Evolutionary conservation across 2,329 filamentous ascomycete species (phyloP).

Genomic region (Aspergillus glaucus): DNA sequence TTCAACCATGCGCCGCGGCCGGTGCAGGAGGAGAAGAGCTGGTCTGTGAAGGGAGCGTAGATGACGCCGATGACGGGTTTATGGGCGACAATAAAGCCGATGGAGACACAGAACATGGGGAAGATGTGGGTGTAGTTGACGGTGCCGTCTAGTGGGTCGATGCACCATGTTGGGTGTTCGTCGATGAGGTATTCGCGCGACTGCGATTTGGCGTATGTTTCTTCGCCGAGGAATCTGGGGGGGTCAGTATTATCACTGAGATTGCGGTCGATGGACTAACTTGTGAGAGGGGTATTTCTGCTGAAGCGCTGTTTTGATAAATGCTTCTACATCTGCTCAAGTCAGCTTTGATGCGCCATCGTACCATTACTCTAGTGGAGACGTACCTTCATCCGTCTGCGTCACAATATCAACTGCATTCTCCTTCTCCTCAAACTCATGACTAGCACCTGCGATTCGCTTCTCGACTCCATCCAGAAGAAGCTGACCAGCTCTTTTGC

Average conservation of each 20-base stretch:
- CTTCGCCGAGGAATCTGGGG: slow-evolving; percentile 66
- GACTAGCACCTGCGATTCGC: slow-evolving; percentile 43
- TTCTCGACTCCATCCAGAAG: slow-evolving; percentile 58
- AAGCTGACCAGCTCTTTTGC: slow-evolving; percentile 62
- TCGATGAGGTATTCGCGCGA: slow-evolving; percentile 64
- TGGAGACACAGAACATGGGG: slow-evolving; percentile 75
- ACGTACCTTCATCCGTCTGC: slow-evolving; percentile 63
- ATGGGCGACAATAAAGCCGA: slow-evolving; percentile 58
- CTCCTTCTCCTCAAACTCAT: slow-evolving; percentile 59
- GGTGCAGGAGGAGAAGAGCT: slow-evolving; percentile 62
- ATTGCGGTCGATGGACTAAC: slow-evolving; percentile 38
- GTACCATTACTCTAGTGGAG: background rate
- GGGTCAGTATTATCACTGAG: background rate
- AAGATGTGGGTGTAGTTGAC: slow-evolving; percentile 78
- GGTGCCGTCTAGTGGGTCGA: slow-evolving; percentile 69
- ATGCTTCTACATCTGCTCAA: slow-evolving; percentile 62
- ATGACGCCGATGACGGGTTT: slow-evolving; percentile 64
- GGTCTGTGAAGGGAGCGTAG: slow-evolving; percentile 62
- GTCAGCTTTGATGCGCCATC: slow-evolving; percentile 1
- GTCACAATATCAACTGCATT: slow-evolving; percentile 73
- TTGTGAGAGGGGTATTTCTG: slow-evolving; percentile 59
- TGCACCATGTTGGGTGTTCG: slow-evolving; percentile 62
- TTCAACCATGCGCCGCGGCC: slow-evolving; percentile 66
- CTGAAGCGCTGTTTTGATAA: slow-evolving; percentile 57
- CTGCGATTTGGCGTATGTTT: slow-evolving; percentile 63